Percentiles rank a stretch among this genome's conserved stretches.
Evolutionary conservation across 106 monocot genomes (phyloP).

Genomic region (Dendrobium officinale): DNA sequence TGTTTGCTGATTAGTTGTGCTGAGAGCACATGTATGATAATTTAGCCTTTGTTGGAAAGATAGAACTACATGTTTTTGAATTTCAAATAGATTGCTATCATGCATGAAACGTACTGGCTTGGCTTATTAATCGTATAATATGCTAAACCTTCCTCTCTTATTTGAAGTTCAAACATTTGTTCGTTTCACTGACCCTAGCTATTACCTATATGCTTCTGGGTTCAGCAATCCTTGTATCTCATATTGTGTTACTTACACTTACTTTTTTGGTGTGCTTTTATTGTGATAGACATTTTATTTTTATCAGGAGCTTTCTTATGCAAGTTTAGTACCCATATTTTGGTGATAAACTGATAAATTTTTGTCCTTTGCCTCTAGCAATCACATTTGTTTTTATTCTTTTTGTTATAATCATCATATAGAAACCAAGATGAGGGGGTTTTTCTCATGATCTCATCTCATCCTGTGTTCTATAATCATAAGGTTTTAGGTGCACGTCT

Average conservation of each 20-base stretch:
- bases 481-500: background rate
- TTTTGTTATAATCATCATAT: background rate
- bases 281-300: background rate
- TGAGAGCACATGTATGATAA: background rate
- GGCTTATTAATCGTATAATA: background rate
- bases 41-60: background rate
- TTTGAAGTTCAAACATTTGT: background rate
- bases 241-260: background rate
- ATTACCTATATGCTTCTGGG: background rate
- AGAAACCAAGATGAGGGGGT: background rate
- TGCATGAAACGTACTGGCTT: background rate
- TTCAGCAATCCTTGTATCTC: background rate
- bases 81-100: background rate
- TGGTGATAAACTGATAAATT: background rate
- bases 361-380: background rate
- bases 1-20: background rate
- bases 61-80: background rate
- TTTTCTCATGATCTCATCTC: background rate
- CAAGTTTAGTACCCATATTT: background rate
- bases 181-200: background rate
- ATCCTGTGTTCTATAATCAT: background rate
- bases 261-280: background rate
- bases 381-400: background rate
- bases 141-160: background rate
- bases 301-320: background rate